Evolutionary conservation across 1,284 basidiomycete genomes (phyloP).

Genomic region (Schizopora paradoxa): DNA sequence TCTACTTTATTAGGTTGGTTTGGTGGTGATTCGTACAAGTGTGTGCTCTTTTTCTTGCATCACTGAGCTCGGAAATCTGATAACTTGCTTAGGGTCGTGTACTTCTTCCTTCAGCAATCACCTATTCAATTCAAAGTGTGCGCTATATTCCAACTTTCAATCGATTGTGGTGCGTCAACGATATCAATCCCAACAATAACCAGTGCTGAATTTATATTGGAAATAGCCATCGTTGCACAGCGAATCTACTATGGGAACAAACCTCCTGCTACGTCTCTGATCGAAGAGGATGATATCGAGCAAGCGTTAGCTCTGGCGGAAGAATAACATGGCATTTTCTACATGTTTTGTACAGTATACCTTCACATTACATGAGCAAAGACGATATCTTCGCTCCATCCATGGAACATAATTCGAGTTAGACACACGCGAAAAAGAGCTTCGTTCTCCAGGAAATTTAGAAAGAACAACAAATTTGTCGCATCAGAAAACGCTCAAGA

Average conservation of each 20-base stretch:
- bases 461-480: too few relatives aligned
- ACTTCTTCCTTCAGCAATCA: conserved; percentile 68
- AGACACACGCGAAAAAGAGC: too few relatives aligned
- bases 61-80: conserved; percentile 17
- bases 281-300: conserved; percentile 65
- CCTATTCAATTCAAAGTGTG: conserved; percentile 78
- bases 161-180: conserved; percentile 59
- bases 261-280: conserved; percentile 45
- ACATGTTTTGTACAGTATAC: neutral
- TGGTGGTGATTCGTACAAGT: conserved; percentile 82
- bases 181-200: too few relatives aligned
- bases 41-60: conserved; percentile 22
- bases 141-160: conserved; percentile 72
- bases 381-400: too few relatives aligned
- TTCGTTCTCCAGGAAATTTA: too few relatives aligned
- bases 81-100: conserved; percentile 49
- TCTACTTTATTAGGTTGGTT: conserved; percentile 80
- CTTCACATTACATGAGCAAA: too few relatives aligned
- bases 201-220: too few relatives aligned
- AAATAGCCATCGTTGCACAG: conserved; percentile 62
- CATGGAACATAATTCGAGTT: too few relatives aligned
- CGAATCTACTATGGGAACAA: conserved; percentile 64
- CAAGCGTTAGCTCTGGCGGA: conserved; percentile 60
- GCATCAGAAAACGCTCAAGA: too few relatives aligned
- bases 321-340: conserved; percentile 26